Base-by-base conservation (phyloP, 1,139 yeast species). In the Scheffersomyces parashehatae region DNA sequence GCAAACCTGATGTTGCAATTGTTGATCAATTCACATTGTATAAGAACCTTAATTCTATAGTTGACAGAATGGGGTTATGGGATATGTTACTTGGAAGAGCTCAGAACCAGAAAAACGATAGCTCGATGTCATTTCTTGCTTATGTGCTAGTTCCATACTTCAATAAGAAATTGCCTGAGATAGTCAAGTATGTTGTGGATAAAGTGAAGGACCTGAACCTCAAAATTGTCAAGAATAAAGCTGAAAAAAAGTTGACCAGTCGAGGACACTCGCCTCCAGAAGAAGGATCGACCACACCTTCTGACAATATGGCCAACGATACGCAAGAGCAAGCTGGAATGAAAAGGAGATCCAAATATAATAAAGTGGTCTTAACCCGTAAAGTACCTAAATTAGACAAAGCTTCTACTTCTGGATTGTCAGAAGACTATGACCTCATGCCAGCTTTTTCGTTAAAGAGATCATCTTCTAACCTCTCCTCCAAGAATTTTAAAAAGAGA, bases 31-130 rank as follows among this genome's bases (percentile, higher is more conserved):
- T 47, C 38, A 38, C 50, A 4, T 43, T 64, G 15, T 62, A 56
- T 33, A 48, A 48, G 2, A 55, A 62, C 0, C 55, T 81, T 36
- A 78, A 76, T 47, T 59, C 76, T 3, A 65, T 77, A 32, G 57
- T 81, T 3, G 86, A 82, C 53, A 73, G 82, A 48, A 62, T 82
- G 53, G 73, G 77, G 12, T 72, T 82, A 36, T 72, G 83, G 73
- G 86, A 82, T 51, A 70, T 81, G 3, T 55, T 82, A 11, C 54
- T 73, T 35, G 70, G 68, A 4, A 53, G 59, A 3, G 59, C 64
- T 4, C 60, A 60, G 7, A 57, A 64, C 2, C 60, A 62, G 4
- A 60, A 54, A 9, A 62, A 64, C 20, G 64, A 61, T 26, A 68
- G 76, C 15, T 63, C 79, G 1, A 54, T 63, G n/a, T 82, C 81